Percentiles rank a stretch among this genome's conserved stretches.
These are phyloP conservation scores for Russula sp. DNA, from an alignment of 768 basidiomycete species.

Conservation along the genomic window DNA sequence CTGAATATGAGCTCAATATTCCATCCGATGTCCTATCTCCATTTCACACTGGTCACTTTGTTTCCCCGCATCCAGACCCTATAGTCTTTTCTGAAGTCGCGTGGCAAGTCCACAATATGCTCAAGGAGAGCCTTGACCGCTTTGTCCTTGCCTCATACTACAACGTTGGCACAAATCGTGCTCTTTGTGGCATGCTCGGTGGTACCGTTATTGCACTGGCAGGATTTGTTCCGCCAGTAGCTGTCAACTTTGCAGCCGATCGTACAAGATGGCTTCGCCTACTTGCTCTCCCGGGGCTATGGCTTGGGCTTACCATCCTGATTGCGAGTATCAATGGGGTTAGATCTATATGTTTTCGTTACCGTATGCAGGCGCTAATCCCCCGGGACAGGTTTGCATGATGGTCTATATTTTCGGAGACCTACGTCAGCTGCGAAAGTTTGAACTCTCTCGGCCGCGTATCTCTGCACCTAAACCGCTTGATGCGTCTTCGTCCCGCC, in stretches of 20 bases:
- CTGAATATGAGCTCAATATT: slow-evolving; percentile 66
- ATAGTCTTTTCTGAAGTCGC: slow-evolving; percentile 55
- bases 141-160: slow-evolving; percentile 66
- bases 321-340: slow-evolving; percentile 64
- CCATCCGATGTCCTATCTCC: slow-evolving; percentile 55
- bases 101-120: slow-evolving; percentile 49
- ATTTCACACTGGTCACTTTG: slow-evolving; percentile 44
- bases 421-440: slow-evolving; percentile 68
- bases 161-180: slow-evolving; percentile 64
- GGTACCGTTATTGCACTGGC: slow-evolving; percentile 47
- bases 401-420: slow-evolving; percentile 79
- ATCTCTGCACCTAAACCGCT: slow-evolving; percentile 43
- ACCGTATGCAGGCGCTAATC: not conserved
- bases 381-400: slow-evolving; percentile 42
- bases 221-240: slow-evolving; percentile 35
- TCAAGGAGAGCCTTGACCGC: slow-evolving; percentile 56
- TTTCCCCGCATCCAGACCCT: slow-evolving; percentile 54
- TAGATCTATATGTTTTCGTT: slow-evolving; percentile 19
- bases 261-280: slow-evolving; percentile 54
- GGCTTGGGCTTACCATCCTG: slow-evolving; percentile 60
- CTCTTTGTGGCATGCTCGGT: slow-evolving; percentile 62
- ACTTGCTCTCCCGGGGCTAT: slow-evolving; percentile 58
- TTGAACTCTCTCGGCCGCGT: slow-evolving; percentile 66
- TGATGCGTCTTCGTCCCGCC: slow-evolving; percentile 5
- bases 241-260: slow-evolving; percentile 41